Percentiles rank a stretch among this genome's conserved stretches.
Conservation (phyloP, 2,329 filamentous ascomycete species). For the Trichoderma aggressivum region DNA sequence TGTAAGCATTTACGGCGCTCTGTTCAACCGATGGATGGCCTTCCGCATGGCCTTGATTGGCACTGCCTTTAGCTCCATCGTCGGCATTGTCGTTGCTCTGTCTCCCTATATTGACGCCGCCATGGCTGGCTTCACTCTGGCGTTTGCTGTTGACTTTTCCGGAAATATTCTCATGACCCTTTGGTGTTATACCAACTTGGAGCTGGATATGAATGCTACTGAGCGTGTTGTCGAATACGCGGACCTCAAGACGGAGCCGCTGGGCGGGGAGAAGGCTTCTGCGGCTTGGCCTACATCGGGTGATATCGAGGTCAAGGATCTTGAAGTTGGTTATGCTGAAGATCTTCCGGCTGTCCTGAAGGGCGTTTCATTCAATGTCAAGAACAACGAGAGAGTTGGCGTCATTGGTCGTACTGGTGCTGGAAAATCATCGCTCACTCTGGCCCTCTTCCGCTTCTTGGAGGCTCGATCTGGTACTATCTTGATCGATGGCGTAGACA, state of each 20-base stretch:
- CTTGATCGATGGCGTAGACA: slow-evolving; percentile 69
- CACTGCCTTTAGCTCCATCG: slow-evolving; percentile 63
- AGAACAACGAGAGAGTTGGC: slow-evolving; percentile 67
- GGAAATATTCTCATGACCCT: slow-evolving; percentile 62
- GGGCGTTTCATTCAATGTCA: slow-evolving; percentile 63
- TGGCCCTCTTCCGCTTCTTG: slow-evolving; percentile 75
- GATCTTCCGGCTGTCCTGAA: slow-evolving; percentile 69
- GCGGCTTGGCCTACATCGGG: slow-evolving; percentile 75
- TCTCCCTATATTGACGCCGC: slow-evolving; percentile 62
- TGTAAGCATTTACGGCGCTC: slow-evolving; percentile 64
- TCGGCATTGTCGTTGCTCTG: slow-evolving; percentile 61
- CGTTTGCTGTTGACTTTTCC: slow-evolving; percentile 70
- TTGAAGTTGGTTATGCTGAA: slow-evolving; percentile 68
- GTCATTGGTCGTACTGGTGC: slow-evolving; percentile 76
- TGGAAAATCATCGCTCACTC: slow-evolving; percentile 71
- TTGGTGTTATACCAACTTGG: slow-evolving; percentile 65
- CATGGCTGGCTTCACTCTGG: slow-evolving; percentile 71
- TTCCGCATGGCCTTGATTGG: slow-evolving; percentile 69
- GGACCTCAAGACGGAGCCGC: slow-evolving; percentile 63
- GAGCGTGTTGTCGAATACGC: slow-evolving; percentile 76
- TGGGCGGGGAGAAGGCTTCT: slow-evolving; percentile 58
- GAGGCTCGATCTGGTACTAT: slow-evolving; percentile 65
- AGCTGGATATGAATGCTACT: slow-evolving; percentile 75
- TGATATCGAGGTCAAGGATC: slow-evolving; percentile 66
- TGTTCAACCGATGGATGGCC: slow-evolving; percentile 75